These are phyloP conservation scores for Crotalaria pallida DNA, from an alignment of 306 rosid species.

Conservation along the genomic window DNA sequence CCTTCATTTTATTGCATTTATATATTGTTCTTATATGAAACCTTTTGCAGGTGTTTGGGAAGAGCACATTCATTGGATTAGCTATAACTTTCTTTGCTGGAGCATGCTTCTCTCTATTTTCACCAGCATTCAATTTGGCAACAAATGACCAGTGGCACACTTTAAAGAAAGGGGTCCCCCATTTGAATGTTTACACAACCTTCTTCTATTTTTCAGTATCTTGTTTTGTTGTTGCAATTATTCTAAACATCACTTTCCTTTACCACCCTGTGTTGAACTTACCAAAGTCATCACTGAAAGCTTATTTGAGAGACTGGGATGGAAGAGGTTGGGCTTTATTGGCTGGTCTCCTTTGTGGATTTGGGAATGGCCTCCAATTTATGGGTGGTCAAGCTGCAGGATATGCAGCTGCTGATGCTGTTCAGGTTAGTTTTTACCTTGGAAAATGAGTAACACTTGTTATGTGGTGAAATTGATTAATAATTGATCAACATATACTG, in stretches of 20 bases:
- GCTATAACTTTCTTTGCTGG: slow-evolving; percentile 74
- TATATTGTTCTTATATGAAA: background rate
- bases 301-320: slow-evolving; percentile 71
- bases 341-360: slow-evolving; percentile 91
- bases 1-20: background rate
- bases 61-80: slow-evolving; percentile 59
- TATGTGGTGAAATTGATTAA: no score
- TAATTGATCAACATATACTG: no score
- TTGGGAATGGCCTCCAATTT: slow-evolving; percentile 89
- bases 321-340: slow-evolving; percentile 91
- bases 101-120: slow-evolving; percentile 73
- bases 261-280: slow-evolving; percentile 65
- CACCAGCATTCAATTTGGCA: slow-evolving; percentile 92
- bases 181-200: slow-evolving; percentile 70
- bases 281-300: slow-evolving; percentile 72
- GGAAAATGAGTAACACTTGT: no score
- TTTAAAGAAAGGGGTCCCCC: slow-evolving; percentile 66
- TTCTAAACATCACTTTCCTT: slow-evolving; percentile 72
- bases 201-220: slow-evolving; percentile 86
- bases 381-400: slow-evolving; percentile 99
- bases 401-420: slow-evolving; percentile 98
- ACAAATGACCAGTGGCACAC: slow-evolving; percentile 93
- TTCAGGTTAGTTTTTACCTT: slow-evolving; percentile 52
- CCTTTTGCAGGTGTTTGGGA: slow-evolving; percentile 71
- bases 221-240: slow-evolving; percentile 56